Conservation (phyloP, 805 yeast genomes). For the Saccharomycopsis fibuligera region DNA sequence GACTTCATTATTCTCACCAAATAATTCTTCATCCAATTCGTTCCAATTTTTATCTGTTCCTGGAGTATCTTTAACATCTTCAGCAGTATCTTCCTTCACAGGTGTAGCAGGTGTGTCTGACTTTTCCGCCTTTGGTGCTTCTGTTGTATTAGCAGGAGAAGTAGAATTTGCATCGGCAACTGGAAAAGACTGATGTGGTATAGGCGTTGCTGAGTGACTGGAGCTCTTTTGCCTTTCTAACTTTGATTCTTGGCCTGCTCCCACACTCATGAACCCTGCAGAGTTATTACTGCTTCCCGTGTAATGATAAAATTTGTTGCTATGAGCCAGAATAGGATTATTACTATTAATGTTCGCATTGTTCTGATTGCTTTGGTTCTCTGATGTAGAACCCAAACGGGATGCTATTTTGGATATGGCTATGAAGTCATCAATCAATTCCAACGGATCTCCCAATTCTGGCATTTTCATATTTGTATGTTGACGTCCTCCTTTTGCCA, state of each 20-base stretch:
- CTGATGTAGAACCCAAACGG: not conserved
- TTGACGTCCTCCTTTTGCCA: too few relatives aligned
- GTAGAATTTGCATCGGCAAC: too few relatives aligned
- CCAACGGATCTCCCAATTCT: slow-evolving; percentile 29
- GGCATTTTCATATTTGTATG: too few relatives aligned
- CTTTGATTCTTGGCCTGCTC: not conserved
- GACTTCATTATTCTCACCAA: slow-evolving; percentile 28
- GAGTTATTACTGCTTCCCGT: not conserved
- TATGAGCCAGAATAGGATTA: not conserved
- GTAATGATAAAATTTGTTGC: too few relatives aligned
- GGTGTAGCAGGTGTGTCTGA: too few relatives aligned
- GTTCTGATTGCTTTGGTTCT: not conserved
- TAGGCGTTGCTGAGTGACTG: not conserved
- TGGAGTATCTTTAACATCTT: not conserved
- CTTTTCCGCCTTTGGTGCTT: too few relatives aligned
- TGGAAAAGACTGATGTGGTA: too few relatives aligned
- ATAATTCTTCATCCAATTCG: slow-evolving; percentile 29
- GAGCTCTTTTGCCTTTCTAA: not conserved
- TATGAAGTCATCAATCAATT: slow-evolving; percentile 27
- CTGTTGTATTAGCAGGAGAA: too few relatives aligned
- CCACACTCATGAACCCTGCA: not conserved
- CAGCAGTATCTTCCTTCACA: not conserved
- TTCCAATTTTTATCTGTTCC: slow-evolving; percentile 24
- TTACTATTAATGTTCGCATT: not conserved
- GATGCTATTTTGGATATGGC: slow-evolving; percentile 5